Evolutionary conservation across 2,329 filamentous ascomycete species (phyloP).

Genomic region (Cladosporium sp.): DNA sequence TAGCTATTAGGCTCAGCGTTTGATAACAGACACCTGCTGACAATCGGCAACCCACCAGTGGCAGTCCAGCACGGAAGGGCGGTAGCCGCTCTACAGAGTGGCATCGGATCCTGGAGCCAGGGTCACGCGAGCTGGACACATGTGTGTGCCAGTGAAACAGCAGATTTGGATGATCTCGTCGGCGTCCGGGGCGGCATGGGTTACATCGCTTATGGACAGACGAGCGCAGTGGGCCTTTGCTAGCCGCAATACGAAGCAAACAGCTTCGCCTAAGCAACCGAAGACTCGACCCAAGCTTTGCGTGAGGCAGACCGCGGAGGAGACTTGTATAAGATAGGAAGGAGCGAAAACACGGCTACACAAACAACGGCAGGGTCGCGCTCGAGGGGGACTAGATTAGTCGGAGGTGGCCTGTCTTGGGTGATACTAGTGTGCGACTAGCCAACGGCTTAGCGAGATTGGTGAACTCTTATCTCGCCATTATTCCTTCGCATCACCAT

Average conservation of each 20-base stretch:
- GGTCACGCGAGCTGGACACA: conserved; percentile 5
- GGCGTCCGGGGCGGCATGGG: neutral
- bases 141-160: neutral
- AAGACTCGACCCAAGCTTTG: conserved; percentile 5
- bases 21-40: conserved; percentile 7
- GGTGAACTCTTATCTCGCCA: conserved; percentile 6
- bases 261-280: conserved; percentile 7
- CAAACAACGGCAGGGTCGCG: neutral
- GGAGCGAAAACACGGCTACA: neutral
- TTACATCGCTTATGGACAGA: neutral
- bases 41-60: neutral
- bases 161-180: neutral
- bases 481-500: neutral
- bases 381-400: neutral
- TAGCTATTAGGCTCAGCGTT: neutral
- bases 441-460: conserved; percentile 3
- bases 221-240: neutral
- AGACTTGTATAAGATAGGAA: conserved; percentile 5
- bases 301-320: neutral
- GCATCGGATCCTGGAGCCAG: neutral
- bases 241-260: conserved; percentile 2
- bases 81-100: conserved; percentile 1
- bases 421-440: neutral
- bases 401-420: neutral
- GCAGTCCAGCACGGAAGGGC: neutral